Evolutionary conservation across 495 filamentous ascomycete genomes (phyloP), one percentile per base, ranked within the genome.

Genomic region (Terfezia claveryi): DNA sequence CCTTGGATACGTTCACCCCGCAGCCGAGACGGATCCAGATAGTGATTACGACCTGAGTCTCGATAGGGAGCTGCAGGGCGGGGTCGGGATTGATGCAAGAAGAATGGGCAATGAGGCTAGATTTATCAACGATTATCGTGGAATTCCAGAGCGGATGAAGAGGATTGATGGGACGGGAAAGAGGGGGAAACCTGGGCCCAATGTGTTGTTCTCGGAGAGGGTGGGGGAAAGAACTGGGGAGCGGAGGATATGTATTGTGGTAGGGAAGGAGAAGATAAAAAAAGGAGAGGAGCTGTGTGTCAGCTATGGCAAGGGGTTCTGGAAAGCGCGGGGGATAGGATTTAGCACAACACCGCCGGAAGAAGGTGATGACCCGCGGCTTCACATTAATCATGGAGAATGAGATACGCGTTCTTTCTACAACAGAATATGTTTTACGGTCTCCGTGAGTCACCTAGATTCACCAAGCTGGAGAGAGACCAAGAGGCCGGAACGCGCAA

Each of bases 71-170:
- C 20, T 57, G 3, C 14, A 20, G 44, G 59, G 61, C 4, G 74
- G 72, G 23, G 64, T 85, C 0, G 79, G 76, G 6, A 72, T 85
- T 14, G 82, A 87, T 62, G 82, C 80, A 3, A 69, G 64, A 8
- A 68, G 63, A 10, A 63, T 62, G 49, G 82, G 82, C 4, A 85
- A 83, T 59, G 82, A 86, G 66, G 80, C 76, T 4, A 67, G 82
- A 10, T 85, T 82, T 64, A 71, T 81, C 37, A 87, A 87, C 60
- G 82, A 87, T 65, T 87, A 82, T 59, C 72, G 82, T 16, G 81
- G 82, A 1, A 71, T 85, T 5, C 27, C 27, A 7, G 27, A 32
- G 27, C 27, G 27, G 27, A 32, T 32, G 27, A 32, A 32, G 27
- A 32, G 27, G 27, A 32, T 32, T 7, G 27, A 7, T 32, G 27